Evolutionary conservation across 768 basidiomycete genomes (phyloP).

Genomic region (Tremella fuciformis): DNA sequence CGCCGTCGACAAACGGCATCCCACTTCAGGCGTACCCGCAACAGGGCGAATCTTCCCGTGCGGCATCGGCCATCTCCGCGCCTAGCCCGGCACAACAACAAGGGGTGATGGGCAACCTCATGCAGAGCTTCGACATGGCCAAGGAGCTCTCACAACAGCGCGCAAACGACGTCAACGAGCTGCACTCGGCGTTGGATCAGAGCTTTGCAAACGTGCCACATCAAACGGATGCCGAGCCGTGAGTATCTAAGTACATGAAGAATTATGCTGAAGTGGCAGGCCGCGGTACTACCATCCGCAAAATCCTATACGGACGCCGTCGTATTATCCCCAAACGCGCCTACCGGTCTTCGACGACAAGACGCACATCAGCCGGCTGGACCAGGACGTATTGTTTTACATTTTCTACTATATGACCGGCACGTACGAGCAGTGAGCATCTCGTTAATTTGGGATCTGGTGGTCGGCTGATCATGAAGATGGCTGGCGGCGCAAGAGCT

Average conservation of each 20-base stretch:
- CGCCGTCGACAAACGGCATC: slow-evolving; percentile 7
- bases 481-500: slow-evolving; percentile 94
- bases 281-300: slow-evolving; percentile 95
- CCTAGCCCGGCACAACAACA: slow-evolving; percentile 19
- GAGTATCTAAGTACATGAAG: slow-evolving; percentile 18
- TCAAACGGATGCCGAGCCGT: slow-evolving; percentile 95
- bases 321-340: slow-evolving; percentile 90
- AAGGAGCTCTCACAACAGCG: slow-evolving; percentile 73
- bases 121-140: slow-evolving; percentile 89
- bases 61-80: slow-evolving; percentile 12
- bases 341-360: slow-evolving; percentile 76
- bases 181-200: slow-evolving; percentile 91
- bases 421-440: slow-evolving; percentile 91
- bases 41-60: slow-evolving; percentile 41
- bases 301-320: slow-evolving; percentile 84
- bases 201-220: slow-evolving; percentile 84
- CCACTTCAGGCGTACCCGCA: slow-evolving; percentile 13
- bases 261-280: slow-evolving; percentile 55
- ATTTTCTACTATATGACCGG: slow-evolving; percentile 97
- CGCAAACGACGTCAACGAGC: slow-evolving; percentile 71
- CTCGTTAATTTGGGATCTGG: background rate
- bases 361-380: slow-evolving; percentile 80
- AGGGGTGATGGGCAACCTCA: slow-evolving; percentile 80
- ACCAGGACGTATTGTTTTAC: slow-evolving; percentile 96
- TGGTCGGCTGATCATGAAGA: slow-evolving; percentile 54